These are phyloP conservation scores for Beauveria sp. DNA, from an alignment of 2,329 filamentous ascomycete genomes.

Conservation along the genomic window DNA sequence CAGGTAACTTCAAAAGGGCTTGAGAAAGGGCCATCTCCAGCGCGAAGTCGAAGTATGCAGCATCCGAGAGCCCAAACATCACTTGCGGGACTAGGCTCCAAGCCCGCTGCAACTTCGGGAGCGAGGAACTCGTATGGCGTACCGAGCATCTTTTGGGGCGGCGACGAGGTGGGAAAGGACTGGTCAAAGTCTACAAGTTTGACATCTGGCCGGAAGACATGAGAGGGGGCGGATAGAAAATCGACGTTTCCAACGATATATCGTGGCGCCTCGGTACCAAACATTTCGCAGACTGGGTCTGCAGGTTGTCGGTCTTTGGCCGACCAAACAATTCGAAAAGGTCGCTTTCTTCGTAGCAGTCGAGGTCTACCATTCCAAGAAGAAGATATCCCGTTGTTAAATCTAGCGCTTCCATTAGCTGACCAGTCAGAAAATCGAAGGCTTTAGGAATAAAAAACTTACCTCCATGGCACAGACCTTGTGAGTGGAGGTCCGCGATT, in stretches of 20 bases:
- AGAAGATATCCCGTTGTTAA: conserved; percentile 17
- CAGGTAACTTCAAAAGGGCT: not conserved
- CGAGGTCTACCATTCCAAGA: conserved; percentile 11
- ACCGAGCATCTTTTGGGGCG: conserved; percentile 15
- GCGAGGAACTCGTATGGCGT: conserved; percentile 10
- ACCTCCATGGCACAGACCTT: conserved; percentile 21
- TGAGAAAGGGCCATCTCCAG: not conserved
- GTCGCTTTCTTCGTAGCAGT: conserved; percentile 8
- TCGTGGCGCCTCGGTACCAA: conserved; percentile 16
- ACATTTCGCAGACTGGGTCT: conserved; percentile 14
- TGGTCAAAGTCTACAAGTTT: conserved; percentile 18
- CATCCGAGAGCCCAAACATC: conserved; percentile 3
- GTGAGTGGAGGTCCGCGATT: conserved; percentile 16
- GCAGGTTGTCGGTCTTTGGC: conserved; percentile 10
- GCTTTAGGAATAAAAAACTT: conserved; percentile 1
- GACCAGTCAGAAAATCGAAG: not conserved
- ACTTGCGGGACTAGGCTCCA: conserved; percentile 12
- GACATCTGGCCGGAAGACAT: conserved; percentile 15
- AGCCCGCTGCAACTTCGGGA: conserved; percentile 17
- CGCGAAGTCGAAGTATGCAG: conserved; percentile 5
- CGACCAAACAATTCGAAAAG: conserved; percentile 13
- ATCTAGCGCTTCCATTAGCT: conserved; percentile 11
- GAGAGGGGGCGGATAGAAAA: conserved; percentile 14
- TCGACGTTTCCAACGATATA: conserved; percentile 18
- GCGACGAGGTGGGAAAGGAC: conserved; percentile 15